phyloP scores from a whole-genome alignment of 768 basidiomycete genomes.

The Harrya chromipes region DNA sequence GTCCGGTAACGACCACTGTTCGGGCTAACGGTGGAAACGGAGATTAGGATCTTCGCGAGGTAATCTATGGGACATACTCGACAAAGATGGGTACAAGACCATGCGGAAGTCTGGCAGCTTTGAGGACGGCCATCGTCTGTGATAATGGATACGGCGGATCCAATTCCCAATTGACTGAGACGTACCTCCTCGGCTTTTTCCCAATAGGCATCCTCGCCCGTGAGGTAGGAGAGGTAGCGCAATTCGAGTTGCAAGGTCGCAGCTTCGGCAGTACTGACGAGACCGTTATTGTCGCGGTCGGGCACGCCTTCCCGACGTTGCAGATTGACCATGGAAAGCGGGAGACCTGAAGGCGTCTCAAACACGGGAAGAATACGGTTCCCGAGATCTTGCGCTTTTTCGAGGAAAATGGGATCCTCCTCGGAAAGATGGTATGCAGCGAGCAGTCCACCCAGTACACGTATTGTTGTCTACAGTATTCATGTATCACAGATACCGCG shows the following conservation, averaged over 20 bases:
- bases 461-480: slow-evolving; percentile 74
- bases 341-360: slow-evolving; percentile 77
- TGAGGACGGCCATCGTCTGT: slow-evolving; percentile 71
- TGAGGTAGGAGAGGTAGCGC: slow-evolving; percentile 78
- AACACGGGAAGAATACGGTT: slow-evolving; percentile 85
- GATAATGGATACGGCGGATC: neutral
- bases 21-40: slow-evolving; percentile 35
- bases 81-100: slow-evolving; percentile 86
- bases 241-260: slow-evolving; percentile 89
- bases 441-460: slow-evolving; percentile 86
- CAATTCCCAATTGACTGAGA: neutral
- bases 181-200: slow-evolving; percentile 67
- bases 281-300: slow-evolving; percentile 54
- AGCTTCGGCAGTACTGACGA: slow-evolving; percentile 83
- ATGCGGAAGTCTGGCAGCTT: slow-evolving; percentile 55
- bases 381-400: slow-evolving; percentile 78
- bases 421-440: slow-evolving; percentile 79
- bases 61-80: slow-evolving; percentile 46
- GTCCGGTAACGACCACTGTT: slow-evolving; percentile 51
- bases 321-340: slow-evolving; percentile 78
- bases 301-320: slow-evolving; percentile 54
- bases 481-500: neutral
- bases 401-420: slow-evolving; percentile 65
- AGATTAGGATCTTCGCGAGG: slow-evolving; percentile 8
- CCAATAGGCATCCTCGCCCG: slow-evolving; percentile 80